Percentiles rank a stretch among this genome's conserved stretches.
Conservation (phyloP, 202 grass and related monocot genomes). For the Bolboschoenoplectus hybrid region DNA sequence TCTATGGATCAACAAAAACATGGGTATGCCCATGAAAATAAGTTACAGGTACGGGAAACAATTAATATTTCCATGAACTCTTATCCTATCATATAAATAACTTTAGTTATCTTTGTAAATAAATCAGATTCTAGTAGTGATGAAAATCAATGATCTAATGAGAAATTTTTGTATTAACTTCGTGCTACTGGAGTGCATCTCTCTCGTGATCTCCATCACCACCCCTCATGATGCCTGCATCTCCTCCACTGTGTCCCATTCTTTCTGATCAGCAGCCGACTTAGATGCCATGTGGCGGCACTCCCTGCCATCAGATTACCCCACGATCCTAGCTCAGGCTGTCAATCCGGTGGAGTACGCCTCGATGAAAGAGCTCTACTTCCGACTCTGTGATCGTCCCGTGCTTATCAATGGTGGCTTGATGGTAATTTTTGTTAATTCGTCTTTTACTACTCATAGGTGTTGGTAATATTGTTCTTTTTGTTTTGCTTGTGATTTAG, state of each 20-base stretch:
- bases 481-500: background rate
- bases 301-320: constrained; percentile 62
- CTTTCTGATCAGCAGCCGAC: constrained; percentile 57
- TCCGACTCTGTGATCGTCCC: constrained; percentile 59
- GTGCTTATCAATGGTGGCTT: constrained; percentile 62
- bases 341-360: constrained; percentile 23
- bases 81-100: too few relatives aligned
- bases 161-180: too few relatives aligned
- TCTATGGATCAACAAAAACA: too few relatives aligned
- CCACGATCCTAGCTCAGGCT: constrained; percentile 51
- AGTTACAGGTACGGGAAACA: too few relatives aligned
- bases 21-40: too few relatives aligned
- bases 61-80: too few relatives aligned
- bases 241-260: constrained; percentile 58
- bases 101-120: too few relatives aligned
- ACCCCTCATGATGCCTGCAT: constrained; percentile 62
- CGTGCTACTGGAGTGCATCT: constrained; percentile 40
- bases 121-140: too few relatives aligned
- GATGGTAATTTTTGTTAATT: constrained; percentile 47
- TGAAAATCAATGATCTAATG: too few relatives aligned
- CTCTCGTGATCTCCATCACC: constrained; percentile 70
- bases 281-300: constrained; percentile 66
- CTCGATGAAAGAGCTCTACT: constrained; percentile 73
- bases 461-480: background rate
- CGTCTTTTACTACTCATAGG: too few relatives aligned